Evolutionary conservation across 108 stramenopile species (phyloP).

Genomic region (Schizochytrium sp.): DNA sequence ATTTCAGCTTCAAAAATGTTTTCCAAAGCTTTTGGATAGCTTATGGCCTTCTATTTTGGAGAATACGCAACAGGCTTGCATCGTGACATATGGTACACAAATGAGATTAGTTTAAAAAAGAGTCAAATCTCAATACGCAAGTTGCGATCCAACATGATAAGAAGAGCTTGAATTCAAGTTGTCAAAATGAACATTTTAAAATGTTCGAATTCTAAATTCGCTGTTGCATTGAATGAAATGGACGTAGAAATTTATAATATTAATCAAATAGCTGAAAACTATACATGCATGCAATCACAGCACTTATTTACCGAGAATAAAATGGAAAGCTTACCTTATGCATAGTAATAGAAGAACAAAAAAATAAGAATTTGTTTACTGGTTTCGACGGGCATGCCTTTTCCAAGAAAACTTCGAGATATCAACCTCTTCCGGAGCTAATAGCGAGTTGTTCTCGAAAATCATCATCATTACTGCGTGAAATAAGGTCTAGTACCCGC

Average conservation of each 20-base stretch:
- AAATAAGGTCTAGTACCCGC: slow-evolving; percentile 8
- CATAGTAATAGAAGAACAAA: not conserved
- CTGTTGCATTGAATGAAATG: no score
- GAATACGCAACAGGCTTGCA: not conserved
- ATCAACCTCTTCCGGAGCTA: not conserved
- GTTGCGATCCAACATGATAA: no score
- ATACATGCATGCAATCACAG: no score
- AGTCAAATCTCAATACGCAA: not conserved
- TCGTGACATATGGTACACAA: not conserved
- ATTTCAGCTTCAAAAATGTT: not conserved
- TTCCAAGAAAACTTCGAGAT: not conserved
- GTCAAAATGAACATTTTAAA: no score
- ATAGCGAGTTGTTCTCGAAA: not conserved
- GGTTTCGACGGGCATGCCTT: not conserved
- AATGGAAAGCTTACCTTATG: not conserved
- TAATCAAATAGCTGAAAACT: no score
- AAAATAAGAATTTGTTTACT: not conserved
- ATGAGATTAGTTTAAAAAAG: slow-evolving; percentile 5
- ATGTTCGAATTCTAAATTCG: no score
- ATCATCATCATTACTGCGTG: not conserved
- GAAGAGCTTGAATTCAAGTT: no score
- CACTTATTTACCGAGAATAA: not conserved
- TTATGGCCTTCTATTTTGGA: not conserved
- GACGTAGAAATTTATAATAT: no score
- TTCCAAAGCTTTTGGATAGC: not conserved